phyloP scores from a whole-genome alignment of 305 asterid species.

The Nicotiana rustica region DNA sequence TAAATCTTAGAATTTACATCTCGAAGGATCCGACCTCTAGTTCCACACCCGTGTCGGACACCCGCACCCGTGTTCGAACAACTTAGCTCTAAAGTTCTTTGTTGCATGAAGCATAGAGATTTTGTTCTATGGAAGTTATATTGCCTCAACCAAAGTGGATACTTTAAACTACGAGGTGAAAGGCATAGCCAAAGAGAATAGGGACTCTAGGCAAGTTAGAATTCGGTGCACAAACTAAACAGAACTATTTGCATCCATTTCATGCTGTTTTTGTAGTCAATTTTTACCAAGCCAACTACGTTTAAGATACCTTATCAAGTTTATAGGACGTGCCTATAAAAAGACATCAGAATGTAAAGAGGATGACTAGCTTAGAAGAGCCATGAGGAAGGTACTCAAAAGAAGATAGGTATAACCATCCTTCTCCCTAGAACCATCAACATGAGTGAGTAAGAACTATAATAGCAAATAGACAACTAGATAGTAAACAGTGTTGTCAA shows the following conservation, averaged over 20 bases:
- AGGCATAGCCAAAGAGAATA: not conserved
- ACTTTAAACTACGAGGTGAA: no score
- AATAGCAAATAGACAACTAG: not conserved
- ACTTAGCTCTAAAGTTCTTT: no score
- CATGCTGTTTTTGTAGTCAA: not conserved
- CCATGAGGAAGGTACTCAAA: no score
- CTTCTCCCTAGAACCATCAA: not conserved
- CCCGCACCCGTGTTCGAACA: no score
- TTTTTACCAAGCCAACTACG: not conserved
- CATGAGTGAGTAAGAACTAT: not conserved
- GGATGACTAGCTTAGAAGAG: not conserved
- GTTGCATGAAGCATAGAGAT: no score
- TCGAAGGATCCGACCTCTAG: no score
- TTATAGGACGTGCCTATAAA: not conserved
- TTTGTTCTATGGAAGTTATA: no score
- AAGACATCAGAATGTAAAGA: not conserved
- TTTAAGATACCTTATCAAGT: not conserved
- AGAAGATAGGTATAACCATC: no score
- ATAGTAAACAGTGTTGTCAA: not conserved
- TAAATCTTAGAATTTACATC: no score
- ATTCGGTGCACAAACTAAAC: not conserved
- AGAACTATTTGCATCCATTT: constrained; percentile 11
- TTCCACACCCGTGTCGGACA: no score
- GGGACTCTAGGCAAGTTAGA: not conserved
- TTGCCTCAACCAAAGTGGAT: no score